Evolutionary conservation across 1,139 yeast genomes (phyloP).

Genomic region (Suhomyces taliae): DNA sequence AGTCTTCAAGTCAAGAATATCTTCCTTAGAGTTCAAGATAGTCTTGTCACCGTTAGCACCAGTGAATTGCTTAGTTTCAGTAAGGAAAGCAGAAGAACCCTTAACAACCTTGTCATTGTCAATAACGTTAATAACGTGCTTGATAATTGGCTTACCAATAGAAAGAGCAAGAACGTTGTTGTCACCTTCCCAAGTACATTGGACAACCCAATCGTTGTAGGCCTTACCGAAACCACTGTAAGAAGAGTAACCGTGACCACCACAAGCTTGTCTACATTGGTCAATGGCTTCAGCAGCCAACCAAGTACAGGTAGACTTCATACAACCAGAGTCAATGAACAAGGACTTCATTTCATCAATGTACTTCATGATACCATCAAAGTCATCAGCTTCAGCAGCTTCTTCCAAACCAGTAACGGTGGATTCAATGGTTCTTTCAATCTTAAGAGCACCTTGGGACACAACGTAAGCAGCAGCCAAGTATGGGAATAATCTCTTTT

Average conservation of each 20-base stretch:
- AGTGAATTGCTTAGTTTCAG: constrained; percentile 30
- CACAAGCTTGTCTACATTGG: constrained; percentile 52
- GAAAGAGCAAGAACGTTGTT: constrained; percentile 49
- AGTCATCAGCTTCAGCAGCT: constrained; percentile 38
- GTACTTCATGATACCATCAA: constrained; percentile 35
- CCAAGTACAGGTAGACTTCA: constrained; percentile 52
- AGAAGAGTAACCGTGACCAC: constrained; percentile 53
- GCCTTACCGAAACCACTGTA: constrained; percentile 51
- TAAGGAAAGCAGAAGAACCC: constrained; percentile 43
- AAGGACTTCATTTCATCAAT: constrained; percentile 45
- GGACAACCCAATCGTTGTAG: constrained; percentile 51
- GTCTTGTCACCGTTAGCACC: constrained; percentile 22
- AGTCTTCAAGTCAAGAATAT: constrained; percentile 32
- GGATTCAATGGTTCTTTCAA: constrained; percentile 31
- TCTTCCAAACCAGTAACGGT: constrained; percentile 34
- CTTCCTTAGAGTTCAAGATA: constrained; percentile 28
- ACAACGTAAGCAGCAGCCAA: constrained; percentile 46
- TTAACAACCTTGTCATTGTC: constrained; percentile 34
- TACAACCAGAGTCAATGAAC: constrained; percentile 49
- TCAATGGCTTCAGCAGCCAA: constrained; percentile 48
- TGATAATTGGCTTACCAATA: constrained; percentile 48
- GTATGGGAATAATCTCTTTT: constrained; percentile 45
- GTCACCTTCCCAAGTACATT: constrained; percentile 58
- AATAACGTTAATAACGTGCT: constrained; percentile 33
- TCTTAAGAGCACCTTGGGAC: constrained; percentile 41